Conservation (phyloP, 2,329 filamentous ascomycete species). For the Claviceps sp. region DNA sequence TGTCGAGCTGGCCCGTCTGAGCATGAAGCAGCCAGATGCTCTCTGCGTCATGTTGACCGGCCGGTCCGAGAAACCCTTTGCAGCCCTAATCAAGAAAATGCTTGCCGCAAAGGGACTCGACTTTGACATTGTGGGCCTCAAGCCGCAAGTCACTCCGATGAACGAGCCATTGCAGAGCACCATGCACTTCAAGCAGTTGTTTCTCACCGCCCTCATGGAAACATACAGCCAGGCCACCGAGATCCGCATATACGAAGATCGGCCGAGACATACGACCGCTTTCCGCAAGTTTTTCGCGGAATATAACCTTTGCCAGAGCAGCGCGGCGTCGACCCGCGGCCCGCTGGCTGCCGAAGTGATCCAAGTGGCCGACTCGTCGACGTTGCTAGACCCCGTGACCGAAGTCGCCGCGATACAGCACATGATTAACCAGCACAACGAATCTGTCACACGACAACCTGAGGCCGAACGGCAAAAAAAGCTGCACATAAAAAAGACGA, state of each 20-base stretch:
- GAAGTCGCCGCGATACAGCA: constrained; percentile 79
- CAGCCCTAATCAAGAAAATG: constrained; percentile 71
- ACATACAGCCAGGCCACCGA: constrained; percentile 78
- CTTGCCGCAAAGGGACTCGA: constrained; percentile 61
- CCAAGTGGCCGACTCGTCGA: constrained; percentile 66
- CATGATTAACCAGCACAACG: constrained; percentile 81
- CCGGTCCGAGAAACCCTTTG: constrained; percentile 63
- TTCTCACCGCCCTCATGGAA: constrained; percentile 67
- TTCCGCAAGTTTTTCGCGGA: constrained; percentile 76
- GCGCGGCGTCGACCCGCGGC: constrained; percentile 38
- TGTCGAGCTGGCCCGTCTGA: constrained; percentile 64
- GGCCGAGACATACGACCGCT: constrained; percentile 55
- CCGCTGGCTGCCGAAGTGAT: constrained; percentile 69
- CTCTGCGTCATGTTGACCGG: constrained; percentile 81
- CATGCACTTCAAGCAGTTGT: constrained; percentile 83
- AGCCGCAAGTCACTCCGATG: constrained; percentile 69
- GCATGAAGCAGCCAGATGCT: constrained; percentile 71
- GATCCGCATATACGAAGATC: constrained; percentile 61
- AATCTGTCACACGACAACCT: constrained; percentile 23
- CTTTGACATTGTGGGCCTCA: constrained; percentile 81
- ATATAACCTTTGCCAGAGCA: constrained; percentile 51
- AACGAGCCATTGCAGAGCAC: constrained; percentile 70
- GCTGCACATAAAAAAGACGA: constrained; percentile 69
- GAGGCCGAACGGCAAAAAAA: constrained; percentile 24
- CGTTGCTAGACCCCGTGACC: constrained; percentile 59